Conservation (phyloP, 2,329 filamentous ascomycete genomes). For the Endocalyx cinctus region DNA sequence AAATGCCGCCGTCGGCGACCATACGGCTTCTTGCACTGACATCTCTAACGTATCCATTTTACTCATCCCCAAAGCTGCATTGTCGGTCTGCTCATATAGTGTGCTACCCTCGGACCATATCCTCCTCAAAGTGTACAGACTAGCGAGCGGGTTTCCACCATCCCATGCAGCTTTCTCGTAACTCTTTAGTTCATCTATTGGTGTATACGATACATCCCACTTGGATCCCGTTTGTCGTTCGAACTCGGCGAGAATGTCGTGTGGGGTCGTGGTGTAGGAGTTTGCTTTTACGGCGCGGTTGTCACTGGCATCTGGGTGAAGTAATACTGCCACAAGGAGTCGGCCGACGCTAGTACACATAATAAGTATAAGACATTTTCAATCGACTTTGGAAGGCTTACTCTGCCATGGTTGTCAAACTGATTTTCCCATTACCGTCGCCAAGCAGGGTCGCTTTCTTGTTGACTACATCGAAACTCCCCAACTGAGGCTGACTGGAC, state of each 20-base stretch:
- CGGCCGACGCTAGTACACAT: background rate
- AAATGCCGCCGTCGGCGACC: background rate
- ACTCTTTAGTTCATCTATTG: background rate
- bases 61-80: slow-evolving; percentile 8
- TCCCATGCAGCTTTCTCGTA: slow-evolving; percentile 8
- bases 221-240: background rate
- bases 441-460: background rate
- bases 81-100: slow-evolving; percentile 15
- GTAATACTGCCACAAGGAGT: background rate
- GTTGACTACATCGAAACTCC: background rate
- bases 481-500: background rate
- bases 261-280: background rate
- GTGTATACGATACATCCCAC: background rate
- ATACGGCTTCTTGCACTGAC: slow-evolving; percentile 1
- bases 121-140: slow-evolving; percentile 10
- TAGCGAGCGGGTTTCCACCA: slow-evolving; percentile 5
- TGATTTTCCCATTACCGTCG: background rate
- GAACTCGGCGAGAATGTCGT: background rate
- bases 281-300: background rate
- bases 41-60: slow-evolving; percentile 3
- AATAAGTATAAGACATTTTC: background rate
- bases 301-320: background rate
- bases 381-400: background rate
- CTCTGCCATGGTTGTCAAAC: background rate
- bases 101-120: slow-evolving; percentile 17